A percentile compares a stretch with the other conserved stretches of the same genome.
Evolutionary conservation across 257 asterid genomes (phyloP).

Genomic region (Echites panduratus): DNA sequence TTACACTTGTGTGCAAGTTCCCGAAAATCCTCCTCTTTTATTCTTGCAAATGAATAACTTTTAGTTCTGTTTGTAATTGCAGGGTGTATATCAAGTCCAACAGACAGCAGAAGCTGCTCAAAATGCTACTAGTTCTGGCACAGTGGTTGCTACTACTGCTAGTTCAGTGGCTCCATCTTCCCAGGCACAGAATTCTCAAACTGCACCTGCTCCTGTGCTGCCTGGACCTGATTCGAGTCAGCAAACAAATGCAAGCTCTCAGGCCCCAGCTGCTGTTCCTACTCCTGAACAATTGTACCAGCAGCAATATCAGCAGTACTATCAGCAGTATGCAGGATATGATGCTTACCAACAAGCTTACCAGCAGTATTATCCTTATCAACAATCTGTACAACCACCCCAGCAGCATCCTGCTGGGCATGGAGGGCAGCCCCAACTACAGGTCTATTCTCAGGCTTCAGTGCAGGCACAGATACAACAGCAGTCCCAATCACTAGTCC

Average conservation of each 20-base stretch:
- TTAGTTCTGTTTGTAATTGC: constrained; percentile 13
- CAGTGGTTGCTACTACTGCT: constrained; percentile 34
- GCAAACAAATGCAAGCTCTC: constrained; percentile 41
- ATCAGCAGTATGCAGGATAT: constrained; percentile 77
- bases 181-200: constrained; percentile 49
- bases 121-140: constrained; percentile 34
- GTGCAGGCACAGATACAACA: constrained; percentile 31
- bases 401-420: constrained; percentile 47
- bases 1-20: not conserved
- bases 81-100: constrained; percentile 71
- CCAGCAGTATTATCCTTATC: constrained; percentile 59
- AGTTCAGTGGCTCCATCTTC: constrained; percentile 38
- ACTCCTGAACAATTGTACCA: constrained; percentile 81
- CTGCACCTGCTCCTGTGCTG: constrained; percentile 32
- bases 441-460: constrained; percentile 32
- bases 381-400: constrained; percentile 52
- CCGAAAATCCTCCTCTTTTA: not conserved
- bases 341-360: constrained; percentile 61
- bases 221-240: constrained; percentile 51
- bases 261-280: constrained; percentile 37
- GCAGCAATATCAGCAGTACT: constrained; percentile 82
- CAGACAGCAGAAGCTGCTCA: constrained; percentile 41
- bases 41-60: constrained; percentile 4
- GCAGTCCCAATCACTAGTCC: constrained; percentile 28
- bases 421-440: constrained; percentile 52